These are phyloP conservation scores for Neurospora sp. DNA, from an alignment of 495 filamentous ascomycete genomes.

Conservation along the genomic window DNA sequence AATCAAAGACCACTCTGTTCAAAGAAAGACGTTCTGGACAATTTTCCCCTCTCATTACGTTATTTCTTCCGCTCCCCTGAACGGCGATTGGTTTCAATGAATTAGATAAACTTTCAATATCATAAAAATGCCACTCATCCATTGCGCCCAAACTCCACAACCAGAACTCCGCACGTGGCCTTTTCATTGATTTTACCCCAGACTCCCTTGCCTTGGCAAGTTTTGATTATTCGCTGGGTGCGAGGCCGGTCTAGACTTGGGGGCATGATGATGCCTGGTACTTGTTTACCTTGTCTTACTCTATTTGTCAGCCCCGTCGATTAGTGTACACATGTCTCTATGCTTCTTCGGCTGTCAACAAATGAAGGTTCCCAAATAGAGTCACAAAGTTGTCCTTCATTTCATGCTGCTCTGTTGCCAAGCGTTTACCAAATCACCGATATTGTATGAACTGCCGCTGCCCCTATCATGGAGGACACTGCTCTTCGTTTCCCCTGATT, in stretches of 20 bases:
- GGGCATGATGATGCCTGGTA: neutral
- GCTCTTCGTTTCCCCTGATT: neutral
- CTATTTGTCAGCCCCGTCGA: neutral
- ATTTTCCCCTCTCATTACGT: neutral
- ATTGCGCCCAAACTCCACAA: neutral
- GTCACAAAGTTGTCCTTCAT: neutral
- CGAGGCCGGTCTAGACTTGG: neutral
- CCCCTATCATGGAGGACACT: neutral
- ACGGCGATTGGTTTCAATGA: neutral
- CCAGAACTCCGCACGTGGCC: neutral
- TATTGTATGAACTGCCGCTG: neutral
- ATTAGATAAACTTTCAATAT: neutral
- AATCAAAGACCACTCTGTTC: neutral
- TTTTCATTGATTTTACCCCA: neutral
- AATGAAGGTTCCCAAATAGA: neutral
- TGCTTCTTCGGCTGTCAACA: neutral
- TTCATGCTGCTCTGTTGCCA: neutral
- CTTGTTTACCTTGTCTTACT: neutral
- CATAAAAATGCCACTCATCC: neutral
- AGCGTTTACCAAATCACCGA: neutral
- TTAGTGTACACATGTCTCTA: neutral
- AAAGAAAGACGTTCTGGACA: neutral
- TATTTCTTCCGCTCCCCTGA: neutral
- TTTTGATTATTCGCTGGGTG: neutral
- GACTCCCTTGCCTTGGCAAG: neutral